Base-by-base conservation (phyloP, 169 alveolate species). In the Theileria orientalis region DNA sequence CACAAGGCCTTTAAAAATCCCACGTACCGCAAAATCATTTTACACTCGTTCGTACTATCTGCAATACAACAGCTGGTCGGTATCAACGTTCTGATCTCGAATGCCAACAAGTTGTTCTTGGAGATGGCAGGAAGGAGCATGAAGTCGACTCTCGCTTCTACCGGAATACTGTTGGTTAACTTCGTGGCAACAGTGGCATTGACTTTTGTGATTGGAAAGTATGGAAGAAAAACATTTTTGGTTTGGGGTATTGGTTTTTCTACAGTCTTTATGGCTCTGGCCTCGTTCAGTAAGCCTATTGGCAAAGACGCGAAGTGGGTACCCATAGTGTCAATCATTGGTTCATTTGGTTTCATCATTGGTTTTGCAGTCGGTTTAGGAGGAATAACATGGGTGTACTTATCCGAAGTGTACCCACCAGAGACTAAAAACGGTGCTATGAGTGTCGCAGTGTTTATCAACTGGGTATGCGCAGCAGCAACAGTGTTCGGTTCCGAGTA, bases 351-450 rank as follows among this genome's bases (percentile, higher is more conserved):
- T n/a, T 91, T 90, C 83, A 83, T 90, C 19, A 64, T 88, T 49
- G 91, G 91, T 47, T 92, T 92, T 76, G 93, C 95, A 27, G 79
- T 91, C 9, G 93, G 93, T 0, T 83, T 88, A 59, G 96, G 96
- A 21, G 94, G 95, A 0, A 90, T 91, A 23, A 71, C 89, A 63
- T 92, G 94, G 94, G 90, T 92, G 9, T 92, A 90, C 75, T 70
- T 92, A 27, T 90, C 86, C 64, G 96, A 92, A 74, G 92, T 91
- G 52, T 86, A 74, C 82, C 93, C 95, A 0, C 67, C 90, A 0
- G 95, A 92, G 69, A 84, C 85, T 71, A 92, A 90, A 83, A 93
- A 90, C 52, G 83, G 92, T 5, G 95, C 92, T 0, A 84, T 92
- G 0, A 74, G 89, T 41, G 74, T 86, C 19, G 94, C 96, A 19